Conservation (phyloP, 306 rosid species). For the Rosa rugosa region DNA sequence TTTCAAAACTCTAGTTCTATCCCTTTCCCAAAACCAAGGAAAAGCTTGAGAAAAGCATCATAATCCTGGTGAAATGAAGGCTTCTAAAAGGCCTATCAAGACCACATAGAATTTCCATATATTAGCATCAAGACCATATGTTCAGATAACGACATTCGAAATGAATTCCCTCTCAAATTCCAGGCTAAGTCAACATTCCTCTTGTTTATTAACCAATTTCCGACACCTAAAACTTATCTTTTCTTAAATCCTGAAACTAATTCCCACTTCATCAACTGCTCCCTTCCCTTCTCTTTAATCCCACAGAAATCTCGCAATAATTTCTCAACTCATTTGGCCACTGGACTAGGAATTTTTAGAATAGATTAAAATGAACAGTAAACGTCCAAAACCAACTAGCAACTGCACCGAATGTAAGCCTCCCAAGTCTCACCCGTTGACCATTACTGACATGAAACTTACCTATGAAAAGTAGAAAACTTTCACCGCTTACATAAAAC, state of each 20-base stretch:
- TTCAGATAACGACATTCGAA: not conserved
- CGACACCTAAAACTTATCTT: not conserved
- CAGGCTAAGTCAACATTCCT: not conserved
- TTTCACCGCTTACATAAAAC: not conserved
- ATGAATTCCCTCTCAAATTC: not conserved
- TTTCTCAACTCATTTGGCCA: not conserved
- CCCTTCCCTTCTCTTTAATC: not conserved
- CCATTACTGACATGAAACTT: not conserved
- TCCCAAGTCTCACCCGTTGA: not conserved
- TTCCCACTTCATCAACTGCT: not conserved
- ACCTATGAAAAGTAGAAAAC: not conserved
- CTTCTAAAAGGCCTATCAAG: not conserved
- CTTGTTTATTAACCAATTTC: not conserved
- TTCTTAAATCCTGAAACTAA: not conserved
- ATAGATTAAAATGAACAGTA: not conserved
- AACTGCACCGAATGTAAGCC: not conserved
- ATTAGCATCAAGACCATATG: not conserved
- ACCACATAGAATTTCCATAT: not conserved
- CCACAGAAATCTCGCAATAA: not conserved
- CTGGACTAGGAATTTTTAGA: not conserved
- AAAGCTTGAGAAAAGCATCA: not conserved
- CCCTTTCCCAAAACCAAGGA: not conserved
- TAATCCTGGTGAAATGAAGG: not conserved
- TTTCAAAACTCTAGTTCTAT: not conserved
- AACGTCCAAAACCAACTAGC: not conserved